phyloP scores from a whole-genome alignment of 148 eudicot species.

The Limonium bicolor region DNA sequence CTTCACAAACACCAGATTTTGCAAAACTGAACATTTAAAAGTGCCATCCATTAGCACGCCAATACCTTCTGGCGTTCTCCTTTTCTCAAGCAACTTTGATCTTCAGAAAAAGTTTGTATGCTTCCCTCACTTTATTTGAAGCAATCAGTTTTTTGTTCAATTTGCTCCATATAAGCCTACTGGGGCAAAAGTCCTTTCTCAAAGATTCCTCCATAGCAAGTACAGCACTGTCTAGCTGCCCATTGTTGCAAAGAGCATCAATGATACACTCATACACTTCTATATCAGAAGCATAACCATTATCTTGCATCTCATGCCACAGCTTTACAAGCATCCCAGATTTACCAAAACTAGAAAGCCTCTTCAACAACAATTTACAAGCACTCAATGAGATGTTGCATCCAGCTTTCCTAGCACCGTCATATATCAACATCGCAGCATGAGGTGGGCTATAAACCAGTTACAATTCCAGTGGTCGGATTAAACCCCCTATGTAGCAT shows the following conservation, averaged over 20 bases:
- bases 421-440: conserved; percentile 74
- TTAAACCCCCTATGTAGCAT: conserved; percentile 49
- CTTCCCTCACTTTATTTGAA: conserved; percentile 44
- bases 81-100: conserved; percentile 46
- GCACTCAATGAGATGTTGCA: conserved; percentile 50
- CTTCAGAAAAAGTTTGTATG: conserved; percentile 67
- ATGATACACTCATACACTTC: conserved; percentile 68
- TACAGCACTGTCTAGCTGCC: conserved; percentile 81
- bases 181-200: conserved; percentile 70
- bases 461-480: conserved; percentile 59
- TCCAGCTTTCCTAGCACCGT: conserved; percentile 52
- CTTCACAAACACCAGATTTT: too few species aligned
- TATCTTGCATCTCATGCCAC: conserved; percentile 83
- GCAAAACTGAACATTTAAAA: too few species aligned
- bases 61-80: conserved; percentile 56
- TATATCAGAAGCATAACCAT: conserved; percentile 53
- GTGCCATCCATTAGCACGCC: conserved; percentile 94
- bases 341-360: conserved; percentile 86
- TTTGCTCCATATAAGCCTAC: conserved; percentile 56
- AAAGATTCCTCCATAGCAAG: conserved; percentile 68
- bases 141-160: conserved; percentile 54
- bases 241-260: conserved; percentile 72
- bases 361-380: conserved; percentile 62
- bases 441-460: conserved; percentile 87
- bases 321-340: conserved; percentile 64